Base-by-base conservation (phyloP, 2,329 filamentous ascomycete genomes). In the Aspergillus quadricinctus region DNA sequence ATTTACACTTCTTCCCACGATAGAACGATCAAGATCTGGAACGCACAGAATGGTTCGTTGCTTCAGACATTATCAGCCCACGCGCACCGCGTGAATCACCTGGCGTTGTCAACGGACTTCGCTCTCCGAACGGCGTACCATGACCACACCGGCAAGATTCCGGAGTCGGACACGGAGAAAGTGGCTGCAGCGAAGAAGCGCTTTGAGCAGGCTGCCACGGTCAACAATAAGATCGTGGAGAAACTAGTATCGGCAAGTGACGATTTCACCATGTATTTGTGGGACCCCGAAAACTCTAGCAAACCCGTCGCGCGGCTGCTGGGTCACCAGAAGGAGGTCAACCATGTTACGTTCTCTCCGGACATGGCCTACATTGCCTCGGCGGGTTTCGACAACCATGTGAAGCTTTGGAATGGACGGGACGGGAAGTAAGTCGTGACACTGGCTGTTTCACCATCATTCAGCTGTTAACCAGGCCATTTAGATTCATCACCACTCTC, bases 311-410 rank as follows among this genome's bases (percentile, higher is more conserved):
- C 90, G n/a, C 82, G 92, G 35, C 83, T 97, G 76, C 76, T 91
- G n/a, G 94, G 94, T 2, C 94, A 99, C 69, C 91, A 97, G 72
- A 97, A 97, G 76, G 90, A 93, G 69, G 92, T 97, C 64, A 97
- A 97, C 72, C 90, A 97, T 70, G 92, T 97, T 49, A 89, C 88
- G 0, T 97, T 97, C 75, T 96, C 91, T 0, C 92, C 93, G 0
- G 92, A 97, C 68, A 93, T 92, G 35, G 81, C 84, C 8, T 82
- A 93, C 57, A 92, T 99, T 65, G 94, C 94, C 8, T 95, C 89
- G 40, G 87, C 90, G 8, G 88, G 88, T 3, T 99, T 93, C 78
- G 94, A 99, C 73, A 99, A 97, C 71, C 90, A 93, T 67, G 91
- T 93, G 65, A 96, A 96, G 76, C 77, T 97, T 27, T 97, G 92